Evolutionary conservation across 768 basidiomycete species (phyloP).

Genomic region (Baorangia bicolor): DNA sequence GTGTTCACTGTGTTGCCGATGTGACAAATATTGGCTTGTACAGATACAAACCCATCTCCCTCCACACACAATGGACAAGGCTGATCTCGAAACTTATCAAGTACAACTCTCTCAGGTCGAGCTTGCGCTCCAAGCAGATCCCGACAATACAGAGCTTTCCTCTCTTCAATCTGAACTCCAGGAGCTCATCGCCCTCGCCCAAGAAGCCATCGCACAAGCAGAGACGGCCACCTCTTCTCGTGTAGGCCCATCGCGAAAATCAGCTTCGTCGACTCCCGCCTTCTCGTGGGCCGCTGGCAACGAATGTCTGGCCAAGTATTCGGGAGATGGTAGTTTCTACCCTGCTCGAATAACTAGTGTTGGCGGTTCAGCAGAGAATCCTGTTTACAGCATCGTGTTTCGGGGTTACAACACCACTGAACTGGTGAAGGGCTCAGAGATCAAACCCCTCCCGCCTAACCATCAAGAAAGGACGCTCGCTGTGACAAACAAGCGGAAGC

Average conservation of each 20-base stretch:
- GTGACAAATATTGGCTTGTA: background rate
- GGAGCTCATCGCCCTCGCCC: slow-evolving; percentile 80
- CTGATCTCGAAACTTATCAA: slow-evolving; percentile 87
- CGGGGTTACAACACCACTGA: slow-evolving; percentile 92
- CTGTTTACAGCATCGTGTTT: slow-evolving; percentile 87
- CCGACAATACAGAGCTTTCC: slow-evolving; percentile 68
- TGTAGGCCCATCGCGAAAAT: slow-evolving; percentile 56
- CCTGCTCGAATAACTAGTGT: slow-evolving; percentile 85
- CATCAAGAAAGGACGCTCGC: slow-evolving; percentile 42
- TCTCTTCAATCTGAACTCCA: slow-evolving; percentile 75
- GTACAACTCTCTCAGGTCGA: slow-evolving; percentile 90
- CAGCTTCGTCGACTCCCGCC: slow-evolving; percentile 46
- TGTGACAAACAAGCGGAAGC: slow-evolving; percentile 68
- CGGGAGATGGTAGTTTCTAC: slow-evolving; percentile 82
- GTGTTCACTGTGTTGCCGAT: background rate
- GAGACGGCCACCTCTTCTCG: slow-evolving; percentile 63
- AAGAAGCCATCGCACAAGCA: slow-evolving; percentile 66
- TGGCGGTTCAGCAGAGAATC: slow-evolving; percentile 77
- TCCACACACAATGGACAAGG: slow-evolving; percentile 43
- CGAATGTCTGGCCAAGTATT: slow-evolving; percentile 85
- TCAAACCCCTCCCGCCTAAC: slow-evolving; percentile 68
- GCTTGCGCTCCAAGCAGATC: slow-evolving; percentile 71
- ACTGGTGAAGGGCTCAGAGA: slow-evolving; percentile 66
- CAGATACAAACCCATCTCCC: background rate
- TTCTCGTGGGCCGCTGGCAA: slow-evolving; percentile 77